phyloP scores from a whole-genome alignment of 75 land plant species.

The Azolla pinnata region DNA sequence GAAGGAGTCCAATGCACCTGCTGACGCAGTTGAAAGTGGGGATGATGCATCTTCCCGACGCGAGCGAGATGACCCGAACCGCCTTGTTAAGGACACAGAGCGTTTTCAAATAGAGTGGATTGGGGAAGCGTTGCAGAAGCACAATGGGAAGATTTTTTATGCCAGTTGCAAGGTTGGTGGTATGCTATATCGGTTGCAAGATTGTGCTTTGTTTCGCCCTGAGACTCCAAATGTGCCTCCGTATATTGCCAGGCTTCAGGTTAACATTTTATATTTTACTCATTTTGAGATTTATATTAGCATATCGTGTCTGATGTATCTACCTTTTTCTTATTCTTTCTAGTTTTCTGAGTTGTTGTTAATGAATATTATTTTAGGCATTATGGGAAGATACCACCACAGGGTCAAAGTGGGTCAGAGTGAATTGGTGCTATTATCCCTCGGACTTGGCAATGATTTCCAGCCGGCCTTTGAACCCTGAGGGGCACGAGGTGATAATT shows the following conservation, averaged over 20 bases:
- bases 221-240: slow-evolving; percentile 30
- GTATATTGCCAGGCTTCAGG: slow-evolving; percentile 64
- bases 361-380: slow-evolving; percentile 26
- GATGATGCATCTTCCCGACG: slow-evolving; percentile 2
- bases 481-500: slow-evolving; percentile 40
- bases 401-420: slow-evolving; percentile 42
- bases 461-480: slow-evolving; percentile 39
- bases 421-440: slow-evolving; percentile 54
- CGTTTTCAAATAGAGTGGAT: slow-evolving; percentile 40
- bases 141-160: slow-evolving; percentile 46
- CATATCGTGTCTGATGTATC: too few relatives aligned
- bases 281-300: too few relatives aligned
- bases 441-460: slow-evolving; percentile 46
- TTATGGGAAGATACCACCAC: slow-evolving; percentile 58
- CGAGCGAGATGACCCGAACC: slow-evolving; percentile 2
- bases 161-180: slow-evolving; percentile 50
- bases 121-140: slow-evolving; percentile 28
- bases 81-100: slow-evolving; percentile 10
- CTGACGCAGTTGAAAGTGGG: slow-evolving; percentile 1
- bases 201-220: slow-evolving; percentile 46
- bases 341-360: not conserved
- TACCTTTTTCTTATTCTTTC: not conserved
- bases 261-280: too few relatives aligned
- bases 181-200: slow-evolving; percentile 29
- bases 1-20: not conserved